Conservation (phyloP, 345 rosid genomes). For the Triadica sebifera region DNA sequence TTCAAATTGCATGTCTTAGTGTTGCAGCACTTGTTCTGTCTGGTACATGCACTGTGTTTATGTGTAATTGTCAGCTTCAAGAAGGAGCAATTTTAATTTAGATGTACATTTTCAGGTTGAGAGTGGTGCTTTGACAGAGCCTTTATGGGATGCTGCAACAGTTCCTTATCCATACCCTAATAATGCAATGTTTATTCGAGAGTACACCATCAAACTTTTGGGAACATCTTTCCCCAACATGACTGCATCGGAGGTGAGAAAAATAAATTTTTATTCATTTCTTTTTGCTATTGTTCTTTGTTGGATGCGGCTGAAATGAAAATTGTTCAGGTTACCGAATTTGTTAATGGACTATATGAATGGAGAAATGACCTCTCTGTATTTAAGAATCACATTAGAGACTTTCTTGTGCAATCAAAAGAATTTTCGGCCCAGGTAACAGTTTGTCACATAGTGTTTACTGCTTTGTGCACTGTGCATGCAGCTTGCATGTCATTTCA, state of each 20-base stretch:
- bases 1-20: conserved; percentile 95
- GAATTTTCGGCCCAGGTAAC: conserved; percentile 85
- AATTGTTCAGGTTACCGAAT: conserved; percentile 69
- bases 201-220: conserved; percentile 85
- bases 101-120: conserved; percentile 53
- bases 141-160: conserved; percentile 84
- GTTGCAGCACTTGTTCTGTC: conserved; percentile 79
- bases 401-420: conserved; percentile 88
- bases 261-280: not conserved
- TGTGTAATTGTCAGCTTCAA: not conserved
- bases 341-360: conserved; percentile 81
- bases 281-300: not conserved
- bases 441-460: conserved; percentile 19
- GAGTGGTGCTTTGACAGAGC: conserved; percentile 76
- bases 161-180: conserved; percentile 72
- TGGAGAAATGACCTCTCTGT: conserved; percentile 73
- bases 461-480: conserved; percentile 7
- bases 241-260: conserved; percentile 75
- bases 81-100: not conserved
- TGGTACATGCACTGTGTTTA: conserved; percentile 43
- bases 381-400: conserved; percentile 86
- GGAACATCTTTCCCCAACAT: conserved; percentile 94
- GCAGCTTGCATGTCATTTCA: not conserved
- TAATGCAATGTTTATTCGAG: conserved; percentile 78
- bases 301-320: conserved; percentile 16